Percentiles rank a stretch among this genome's conserved stretches.
Evolutionary conservation across 345 rosid genomes (phyloP).

Genomic region (Gossypium sturtianum): DNA sequence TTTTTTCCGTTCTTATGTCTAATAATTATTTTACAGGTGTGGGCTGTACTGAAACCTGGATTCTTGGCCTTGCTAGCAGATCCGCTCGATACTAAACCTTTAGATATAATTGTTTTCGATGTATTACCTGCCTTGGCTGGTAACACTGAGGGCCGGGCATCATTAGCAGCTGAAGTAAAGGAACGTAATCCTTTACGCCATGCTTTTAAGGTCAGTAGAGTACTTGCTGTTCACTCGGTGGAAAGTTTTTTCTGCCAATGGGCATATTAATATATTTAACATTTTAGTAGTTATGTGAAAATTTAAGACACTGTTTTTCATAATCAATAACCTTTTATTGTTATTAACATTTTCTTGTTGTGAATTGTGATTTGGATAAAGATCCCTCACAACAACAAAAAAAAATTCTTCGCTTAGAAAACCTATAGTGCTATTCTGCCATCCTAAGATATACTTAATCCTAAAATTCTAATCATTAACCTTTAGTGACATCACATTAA

Average conservation of each 20-base stretch:
- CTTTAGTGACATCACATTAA: not conserved
- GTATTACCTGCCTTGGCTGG: conserved; percentile 89
- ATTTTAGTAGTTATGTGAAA: not conserved
- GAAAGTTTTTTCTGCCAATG: not conserved
- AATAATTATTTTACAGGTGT: conserved; percentile 52
- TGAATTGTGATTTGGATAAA: not conserved
- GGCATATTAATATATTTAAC: not conserved
- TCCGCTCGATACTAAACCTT: conserved; percentile 75
- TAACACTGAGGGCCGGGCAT: conserved; percentile 66
- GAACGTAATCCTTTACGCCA: conserved; percentile 93
- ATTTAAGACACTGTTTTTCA: not conserved
- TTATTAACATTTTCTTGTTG: not conserved
- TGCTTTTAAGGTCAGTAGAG: conserved; percentile 68
- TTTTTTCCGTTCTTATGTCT: not conserved
- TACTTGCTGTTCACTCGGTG: not conserved
- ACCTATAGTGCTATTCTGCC: not conserved
- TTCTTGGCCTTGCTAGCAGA: conserved; percentile 89
- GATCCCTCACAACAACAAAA: not conserved
- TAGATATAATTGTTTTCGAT: conserved; percentile 89
- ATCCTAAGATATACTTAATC: not conserved
- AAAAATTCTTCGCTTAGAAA: not conserved
- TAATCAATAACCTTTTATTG: not conserved
- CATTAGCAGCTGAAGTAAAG: conserved; percentile 77
- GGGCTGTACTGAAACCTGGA: conserved; percentile 98
- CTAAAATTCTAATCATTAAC: not conserved